A percentile compares a stretch with the other conserved stretches of the same genome.
Conservation (phyloP, 2,329 filamentous ascomycete genomes). For the Paramyrothecium sp. region DNA sequence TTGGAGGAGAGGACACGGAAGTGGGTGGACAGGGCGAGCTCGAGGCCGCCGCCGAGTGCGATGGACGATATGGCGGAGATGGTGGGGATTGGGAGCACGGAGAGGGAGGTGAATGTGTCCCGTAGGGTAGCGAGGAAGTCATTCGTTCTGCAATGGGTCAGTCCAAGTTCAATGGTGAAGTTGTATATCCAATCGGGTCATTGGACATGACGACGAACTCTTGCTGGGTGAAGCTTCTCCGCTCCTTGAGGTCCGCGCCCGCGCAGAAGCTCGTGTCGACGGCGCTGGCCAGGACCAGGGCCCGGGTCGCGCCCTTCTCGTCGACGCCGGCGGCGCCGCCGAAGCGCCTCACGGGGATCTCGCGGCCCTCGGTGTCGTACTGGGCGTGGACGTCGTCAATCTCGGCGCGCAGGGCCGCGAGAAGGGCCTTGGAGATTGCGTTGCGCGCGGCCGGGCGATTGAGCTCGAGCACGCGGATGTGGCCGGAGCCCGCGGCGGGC, state of each 20-base stretch:
- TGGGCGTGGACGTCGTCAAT: slow-evolving; percentile 69
- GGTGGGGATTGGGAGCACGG: slow-evolving; percentile 79
- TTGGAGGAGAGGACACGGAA: slow-evolving; percentile 84
- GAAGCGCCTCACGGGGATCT: slow-evolving; percentile 41
- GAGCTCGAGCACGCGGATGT: slow-evolving; percentile 84
- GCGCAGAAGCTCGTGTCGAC: slow-evolving; percentile 90
- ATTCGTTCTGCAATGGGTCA: slow-evolving; percentile 57
- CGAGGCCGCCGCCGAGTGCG: slow-evolving; percentile 89
- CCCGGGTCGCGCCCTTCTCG: slow-evolving; percentile 64
- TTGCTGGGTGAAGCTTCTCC: slow-evolving; percentile 70
- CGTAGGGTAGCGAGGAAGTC: slow-evolving; percentile 78
- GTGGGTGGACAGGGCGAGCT: slow-evolving; percentile 85
- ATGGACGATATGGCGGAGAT: slow-evolving; percentile 83
- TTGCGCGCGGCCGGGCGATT: slow-evolving; percentile 85
- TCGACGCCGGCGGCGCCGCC: slow-evolving; percentile 43
- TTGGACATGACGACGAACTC: slow-evolving; percentile 59
- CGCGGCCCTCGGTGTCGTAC: slow-evolving; percentile 60
- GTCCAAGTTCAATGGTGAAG: slow-evolving; percentile 3
- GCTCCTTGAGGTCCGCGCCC: slow-evolving; percentile 91
- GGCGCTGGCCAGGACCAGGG: slow-evolving; percentile 79
- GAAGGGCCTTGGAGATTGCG: slow-evolving; percentile 79
- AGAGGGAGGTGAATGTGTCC: slow-evolving; percentile 69
- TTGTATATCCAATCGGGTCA: background rate
- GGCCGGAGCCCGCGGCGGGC: slow-evolving; percentile 74
- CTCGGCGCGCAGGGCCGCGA: slow-evolving; percentile 69